phyloP scores from a whole-genome alignment of 371 early-diverging fungal genomes.

The Capillidium heterosporum region DNA sequence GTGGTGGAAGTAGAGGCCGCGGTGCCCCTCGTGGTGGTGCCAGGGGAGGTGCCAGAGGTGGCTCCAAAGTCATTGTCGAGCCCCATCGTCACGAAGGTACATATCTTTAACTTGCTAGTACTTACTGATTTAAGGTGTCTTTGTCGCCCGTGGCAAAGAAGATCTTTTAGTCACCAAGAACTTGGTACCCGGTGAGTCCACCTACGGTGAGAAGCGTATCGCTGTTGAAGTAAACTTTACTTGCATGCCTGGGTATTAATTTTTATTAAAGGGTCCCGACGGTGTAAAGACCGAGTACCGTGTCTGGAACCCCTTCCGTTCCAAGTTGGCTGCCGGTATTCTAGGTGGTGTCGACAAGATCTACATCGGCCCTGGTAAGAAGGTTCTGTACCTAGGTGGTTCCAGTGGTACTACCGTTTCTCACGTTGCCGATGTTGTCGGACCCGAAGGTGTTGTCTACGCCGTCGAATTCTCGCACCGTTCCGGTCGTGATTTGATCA shows the following conservation, averaged over 20 bases:
- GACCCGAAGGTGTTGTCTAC: constrained; percentile 96
- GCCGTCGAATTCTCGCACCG: constrained; percentile 99
- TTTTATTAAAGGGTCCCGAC: constrained; percentile 40
- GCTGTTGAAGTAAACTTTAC: constrained; percentile 45
- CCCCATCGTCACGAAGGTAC: constrained; percentile 89
- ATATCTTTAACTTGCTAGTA: not conserved
- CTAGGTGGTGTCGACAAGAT: constrained; percentile 98
- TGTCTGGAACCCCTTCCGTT: constrained; percentile 99
- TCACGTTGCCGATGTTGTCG: constrained; percentile 99
- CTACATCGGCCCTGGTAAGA: constrained; percentile 92
- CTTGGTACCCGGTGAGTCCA: constrained; percentile 94
- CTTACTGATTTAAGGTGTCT: constrained; percentile 42
- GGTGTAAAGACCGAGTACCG: constrained; percentile 98
- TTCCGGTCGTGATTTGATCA: constrained; percentile 98
- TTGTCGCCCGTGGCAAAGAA: constrained; percentile 97
- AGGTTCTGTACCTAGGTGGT: constrained; percentile 98
- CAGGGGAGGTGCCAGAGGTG: constrained; percentile 59
- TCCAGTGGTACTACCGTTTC: constrained; percentile 98
- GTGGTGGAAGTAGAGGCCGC: constrained; percentile 5
- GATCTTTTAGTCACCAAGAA: constrained; percentile 98
- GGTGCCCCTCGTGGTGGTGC: constrained; percentile 19
- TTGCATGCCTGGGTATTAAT: not conserved
- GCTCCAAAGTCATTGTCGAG: constrained; percentile 86
- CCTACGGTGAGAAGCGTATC: constrained; percentile 99
- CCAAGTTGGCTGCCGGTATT: constrained; percentile 98